Evolutionary conservation across 225 moss, liverwort and hornwort species (phyloP), one percentile per base, ranked within the genome.

Genomic region (Bryum argenteum): DNA sequence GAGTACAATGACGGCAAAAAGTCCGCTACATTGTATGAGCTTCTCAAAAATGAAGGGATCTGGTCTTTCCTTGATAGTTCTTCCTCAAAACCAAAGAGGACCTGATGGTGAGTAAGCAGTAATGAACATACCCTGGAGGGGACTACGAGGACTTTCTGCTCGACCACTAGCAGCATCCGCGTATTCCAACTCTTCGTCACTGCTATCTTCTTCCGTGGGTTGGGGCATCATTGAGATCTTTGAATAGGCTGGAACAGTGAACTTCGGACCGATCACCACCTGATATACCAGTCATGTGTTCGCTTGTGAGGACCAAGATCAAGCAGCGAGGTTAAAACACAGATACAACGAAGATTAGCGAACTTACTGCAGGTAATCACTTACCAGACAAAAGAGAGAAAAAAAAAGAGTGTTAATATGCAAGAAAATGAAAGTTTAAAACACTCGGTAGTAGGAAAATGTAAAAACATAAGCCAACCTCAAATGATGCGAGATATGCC

Each of bases 111-210:
- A 39, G 54, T 13, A 58, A 40, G 55, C 17, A 48, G 6, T 39
- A 24, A 41, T 68, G 58, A 26, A 72, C 68, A 67, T 78, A 93
- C 96, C 96, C 73, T 66, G 58, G 73, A 84, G 76, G 20, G 81
- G 77, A 78, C 86, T 91, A 14, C 83, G 88, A 78, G 85, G 87
- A 73, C 89, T 87, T 44, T 87, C 91, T 16, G 91, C 81, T 74
- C 74, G 87, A 71, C 89, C 88, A 74, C 88, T 89, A 28, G 85
- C 98, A 75, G 87, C 89, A 81, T 84, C 88, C 45, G 84, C 94
- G 78, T 94, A 98, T 72, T 98, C 98, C 75, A 94, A 79, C 63
- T 98, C 98, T 71, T 94, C 94, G 80, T 98, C 98, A 79, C 92
- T 94, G 71, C 89, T 94, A 53, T 89, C 92, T 71, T 92, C 98